Conservation (phyloP, 1,139 yeast species). For the Lodderomyces theae region DNA sequence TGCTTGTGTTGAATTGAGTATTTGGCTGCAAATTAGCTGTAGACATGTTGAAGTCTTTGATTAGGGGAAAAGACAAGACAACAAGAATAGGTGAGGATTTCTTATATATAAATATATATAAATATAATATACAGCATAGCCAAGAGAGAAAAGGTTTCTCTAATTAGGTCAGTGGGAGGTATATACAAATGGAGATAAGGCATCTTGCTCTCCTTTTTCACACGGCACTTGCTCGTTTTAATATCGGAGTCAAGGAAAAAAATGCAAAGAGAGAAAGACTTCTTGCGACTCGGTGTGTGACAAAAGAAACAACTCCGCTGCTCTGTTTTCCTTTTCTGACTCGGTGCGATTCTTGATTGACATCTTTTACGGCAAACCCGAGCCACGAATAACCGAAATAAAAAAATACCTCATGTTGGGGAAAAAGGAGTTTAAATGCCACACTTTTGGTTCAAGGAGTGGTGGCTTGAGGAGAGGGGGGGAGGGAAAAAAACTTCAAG, state of each 20-base stretch:
- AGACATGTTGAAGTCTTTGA: slow-evolving; percentile 17
- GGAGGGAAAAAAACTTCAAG: too few species aligned
- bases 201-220: background rate
- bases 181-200: background rate
- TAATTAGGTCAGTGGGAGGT: too few species aligned
- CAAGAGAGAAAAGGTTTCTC: too few species aligned
- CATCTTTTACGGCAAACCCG: background rate
- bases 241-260: slow-evolving; percentile 1
- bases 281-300: slow-evolving; percentile 2
- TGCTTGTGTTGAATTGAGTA: slow-evolving; percentile 1
- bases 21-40: slow-evolving; percentile 14
- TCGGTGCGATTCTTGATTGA: background rate
- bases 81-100: too few species aligned
- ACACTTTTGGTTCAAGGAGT: too few species aligned
- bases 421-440: too few species aligned
- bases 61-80: too few species aligned
- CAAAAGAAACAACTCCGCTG: background rate
- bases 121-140: too few species aligned
- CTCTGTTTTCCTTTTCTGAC: background rate
- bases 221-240: background rate
- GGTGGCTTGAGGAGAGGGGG: too few species aligned
- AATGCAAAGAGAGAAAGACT: background rate
- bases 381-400: background rate
- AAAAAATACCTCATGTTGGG: background rate
- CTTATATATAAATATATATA: too few species aligned